Evolutionary conservation across 495 filamentous ascomycete species (phyloP).

Genomic region (Penicillium manginii): DNA sequence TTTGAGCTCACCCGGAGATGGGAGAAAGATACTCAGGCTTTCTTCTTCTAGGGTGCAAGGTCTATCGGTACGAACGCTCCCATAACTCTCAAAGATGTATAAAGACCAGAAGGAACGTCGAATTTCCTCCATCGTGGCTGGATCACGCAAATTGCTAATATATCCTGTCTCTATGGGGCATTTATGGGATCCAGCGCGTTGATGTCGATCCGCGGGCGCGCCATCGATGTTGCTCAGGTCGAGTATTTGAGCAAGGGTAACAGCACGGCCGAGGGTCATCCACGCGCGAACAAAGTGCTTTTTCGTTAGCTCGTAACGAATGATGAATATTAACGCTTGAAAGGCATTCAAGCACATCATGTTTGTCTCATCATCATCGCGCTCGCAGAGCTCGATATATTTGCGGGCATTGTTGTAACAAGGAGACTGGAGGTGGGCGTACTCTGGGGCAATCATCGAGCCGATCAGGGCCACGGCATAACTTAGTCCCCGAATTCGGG

Average conservation of each 20-base stretch:
- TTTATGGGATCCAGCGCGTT: neutral
- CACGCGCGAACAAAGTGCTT: conserved; percentile 23
- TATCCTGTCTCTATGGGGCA: conserved; percentile 1
- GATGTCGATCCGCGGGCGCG: conserved; percentile 5
- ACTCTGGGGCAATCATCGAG: conserved; percentile 12
- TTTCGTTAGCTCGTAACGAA: conserved; percentile 21
- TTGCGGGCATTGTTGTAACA: conserved; percentile 18
- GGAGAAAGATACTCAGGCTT: conserved; percentile 3
- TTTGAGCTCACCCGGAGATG: conserved; percentile 5
- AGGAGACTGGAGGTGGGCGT: conserved; percentile 14
- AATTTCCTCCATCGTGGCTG: conserved; percentile 11
- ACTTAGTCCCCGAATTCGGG: conserved; percentile 13
- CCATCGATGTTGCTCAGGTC: conserved; percentile 5
- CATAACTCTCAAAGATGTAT: conserved; percentile 16
- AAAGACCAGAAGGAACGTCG: conserved; percentile 15
- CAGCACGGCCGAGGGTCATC: conserved; percentile 25
- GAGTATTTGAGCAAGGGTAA: conserved; percentile 12
- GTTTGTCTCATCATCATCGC: conserved; percentile 16
- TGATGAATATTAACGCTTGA: conserved; percentile 22
- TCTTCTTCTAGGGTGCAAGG: conserved; percentile 8
- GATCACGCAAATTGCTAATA: conserved; percentile 3
- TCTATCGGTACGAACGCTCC: conserved; percentile 4
- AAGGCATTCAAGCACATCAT: conserved; percentile 14
- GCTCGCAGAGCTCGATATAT: conserved; percentile 13
- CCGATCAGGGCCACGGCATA: conserved; percentile 19